These are phyloP conservation scores for Penicillium sp. DNA, from an alignment of 2,329 filamentous ascomycete species.

Conservation along the genomic window DNA sequence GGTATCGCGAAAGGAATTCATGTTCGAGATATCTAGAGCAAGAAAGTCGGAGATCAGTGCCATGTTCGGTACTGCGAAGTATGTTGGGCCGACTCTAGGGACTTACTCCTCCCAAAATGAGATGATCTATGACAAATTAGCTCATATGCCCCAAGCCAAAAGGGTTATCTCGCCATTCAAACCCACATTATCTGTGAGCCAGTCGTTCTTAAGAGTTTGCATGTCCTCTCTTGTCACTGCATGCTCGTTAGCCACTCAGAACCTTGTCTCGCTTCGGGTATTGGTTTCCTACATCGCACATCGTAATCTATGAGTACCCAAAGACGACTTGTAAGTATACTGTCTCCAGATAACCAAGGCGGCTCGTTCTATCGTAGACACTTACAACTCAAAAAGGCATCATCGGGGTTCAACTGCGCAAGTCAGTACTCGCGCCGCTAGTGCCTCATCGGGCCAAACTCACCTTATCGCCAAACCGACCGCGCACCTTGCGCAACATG, in stretches of 20 bases:
- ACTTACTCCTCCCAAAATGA: conserved; percentile 94
- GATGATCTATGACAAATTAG: conserved; percentile 64
- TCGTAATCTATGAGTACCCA: conserved; percentile 55
- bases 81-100: background rate
- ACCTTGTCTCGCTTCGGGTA: background rate
- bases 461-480: conserved; percentile 38
- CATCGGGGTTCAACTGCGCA: conserved; percentile 56
- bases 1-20: conserved; percentile 76
- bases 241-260: conserved; percentile 12
- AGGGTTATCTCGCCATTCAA: conserved; percentile 4
- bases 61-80: background rate
- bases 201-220: conserved; percentile 83
- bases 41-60: conserved; percentile 8
- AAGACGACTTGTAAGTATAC: conserved; percentile 11
- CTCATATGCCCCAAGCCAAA: conserved; percentile 17
- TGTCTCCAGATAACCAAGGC: background rate
- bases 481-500: conserved; percentile 37
- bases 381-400: conserved; percentile 69
- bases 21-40: conserved; percentile 71
- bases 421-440: conserved; percentile 18
- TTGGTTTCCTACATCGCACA: conserved; percentile 54
- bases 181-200: conserved; percentile 91
- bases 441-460: conserved; percentile 14
- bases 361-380: conserved; percentile 18
- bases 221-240: conserved; percentile 86